phyloP scores from a whole-genome alignment of 2,329 filamentous ascomycete species.

The Venturia aucupariae region DNA sequence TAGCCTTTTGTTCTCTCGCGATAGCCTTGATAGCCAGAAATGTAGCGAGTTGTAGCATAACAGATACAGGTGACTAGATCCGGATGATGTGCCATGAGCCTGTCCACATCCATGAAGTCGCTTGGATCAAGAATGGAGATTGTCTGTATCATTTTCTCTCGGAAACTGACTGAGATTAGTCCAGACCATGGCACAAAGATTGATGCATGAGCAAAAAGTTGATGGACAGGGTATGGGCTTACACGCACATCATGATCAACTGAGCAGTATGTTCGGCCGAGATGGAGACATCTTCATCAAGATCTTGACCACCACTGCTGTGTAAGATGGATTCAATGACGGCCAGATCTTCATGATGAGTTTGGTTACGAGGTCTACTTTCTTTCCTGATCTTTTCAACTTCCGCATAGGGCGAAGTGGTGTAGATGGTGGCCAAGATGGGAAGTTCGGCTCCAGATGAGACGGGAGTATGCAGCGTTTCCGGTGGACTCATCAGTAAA shows the following conservation, averaged over 20 bases:
- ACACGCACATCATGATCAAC: conserved; percentile 2
- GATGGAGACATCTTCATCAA: not conserved
- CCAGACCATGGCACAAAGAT: not conserved
- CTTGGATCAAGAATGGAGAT: not conserved
- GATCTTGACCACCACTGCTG: not conserved
- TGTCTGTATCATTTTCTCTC: conserved; percentile 3
- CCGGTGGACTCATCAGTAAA: conserved; percentile 5
- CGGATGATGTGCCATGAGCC: conserved; percentile 1
- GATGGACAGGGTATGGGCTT: not conserved
- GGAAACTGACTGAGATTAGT: not conserved
- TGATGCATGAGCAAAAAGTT: not conserved
- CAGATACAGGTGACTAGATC: not conserved
- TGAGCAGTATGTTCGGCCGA: not conserved
- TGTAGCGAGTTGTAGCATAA: not conserved
- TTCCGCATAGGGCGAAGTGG: conserved; percentile 1
- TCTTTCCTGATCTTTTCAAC: not conserved
- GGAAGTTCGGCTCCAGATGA: not conserved
- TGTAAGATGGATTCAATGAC: not conserved
- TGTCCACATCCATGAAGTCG: conserved; percentile 1
- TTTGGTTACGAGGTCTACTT: not conserved
- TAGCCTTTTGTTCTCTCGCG: not conserved
- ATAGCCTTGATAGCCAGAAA: conserved; percentile 3
- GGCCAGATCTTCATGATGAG: conserved; percentile 3
- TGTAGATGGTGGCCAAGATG: not conserved
- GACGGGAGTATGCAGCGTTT: not conserved